Base-by-base conservation (phyloP, 306 rosid genomes). In the Quercus aquifolioides region DNA sequence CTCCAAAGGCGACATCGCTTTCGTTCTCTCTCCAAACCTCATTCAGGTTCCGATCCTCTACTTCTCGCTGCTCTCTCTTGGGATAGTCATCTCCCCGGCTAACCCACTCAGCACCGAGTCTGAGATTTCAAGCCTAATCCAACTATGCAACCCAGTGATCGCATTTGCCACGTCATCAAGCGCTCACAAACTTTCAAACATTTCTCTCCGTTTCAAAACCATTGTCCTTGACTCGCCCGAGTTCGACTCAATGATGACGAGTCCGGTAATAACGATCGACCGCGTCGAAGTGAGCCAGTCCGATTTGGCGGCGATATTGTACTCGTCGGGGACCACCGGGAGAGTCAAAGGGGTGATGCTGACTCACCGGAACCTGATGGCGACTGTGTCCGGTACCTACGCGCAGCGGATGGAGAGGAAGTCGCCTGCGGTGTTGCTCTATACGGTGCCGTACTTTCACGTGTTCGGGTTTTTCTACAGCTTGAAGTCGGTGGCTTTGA, bases 301-400 rank as follows among this genome's bases (percentile, higher is more conserved):
- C 1, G 91, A 90, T 49, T 54, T 83, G 78, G 91, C 94, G 1
- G 82, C 77, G 41, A 74, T 90, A 62, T 35, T 88, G 25, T 90
- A 86, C 86, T 90, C 94, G 9, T 90, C 91, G 0, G 91, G 94
- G 51, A 90, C 90, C 13, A 90, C 94, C 1, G 94, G 91, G 28
- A 87, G 52, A 38, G 76, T 85, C 12, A 90, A 90, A 63, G 94
- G 94, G 0, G 94, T 86, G 31, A 76, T 82, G 85, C 28, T 81
- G 2, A 90, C 91, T 17, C 90, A 90, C 52, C 85, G 89, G 69
- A 90, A 87, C 65, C 58, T 90, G 54, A 84, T 67, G 0, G 85
- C 91, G 2, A 0, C 10, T 1, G 70, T 60, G 1, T 85, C 85
- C 6, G 55, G 55, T 20, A 54, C 31, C 79, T 31, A 80, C 67